Percentiles rank a stretch among this genome's conserved stretches.
These are phyloP conservation scores for Aegilops umbellulata DNA, from an alignment of 176 grass and related monocot species.

Conservation along the genomic window DNA sequence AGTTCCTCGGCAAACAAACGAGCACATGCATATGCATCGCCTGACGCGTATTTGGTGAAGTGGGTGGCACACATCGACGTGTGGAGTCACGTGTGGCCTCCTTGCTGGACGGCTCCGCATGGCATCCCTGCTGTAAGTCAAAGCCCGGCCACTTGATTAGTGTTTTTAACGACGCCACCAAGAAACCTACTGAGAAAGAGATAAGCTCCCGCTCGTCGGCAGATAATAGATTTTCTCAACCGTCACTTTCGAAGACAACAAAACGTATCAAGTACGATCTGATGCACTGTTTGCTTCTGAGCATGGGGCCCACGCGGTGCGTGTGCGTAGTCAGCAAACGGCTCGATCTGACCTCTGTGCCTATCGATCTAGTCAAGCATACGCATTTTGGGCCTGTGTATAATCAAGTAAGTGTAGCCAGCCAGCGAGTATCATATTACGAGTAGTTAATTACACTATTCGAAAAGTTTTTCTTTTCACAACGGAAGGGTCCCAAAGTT, in stretches of 20 bases:
- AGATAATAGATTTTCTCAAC: background rate
- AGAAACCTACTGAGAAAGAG: background rate
- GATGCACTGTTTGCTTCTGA: background rate
- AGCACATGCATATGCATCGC: background rate
- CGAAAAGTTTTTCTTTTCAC: no score
- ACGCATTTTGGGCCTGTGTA: no score
- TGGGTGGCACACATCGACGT: background rate
- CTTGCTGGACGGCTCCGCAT: background rate
- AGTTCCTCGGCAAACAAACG: background rate
- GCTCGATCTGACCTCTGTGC: background rate
- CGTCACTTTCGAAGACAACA: background rate
- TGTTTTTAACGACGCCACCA: background rate
- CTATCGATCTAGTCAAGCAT: no score
- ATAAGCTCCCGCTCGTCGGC: background rate
- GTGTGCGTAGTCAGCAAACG: background rate
- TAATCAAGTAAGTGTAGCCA: no score
- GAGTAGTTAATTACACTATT: no score
- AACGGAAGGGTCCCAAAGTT: no score
- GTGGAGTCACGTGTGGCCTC: slow-evolving; percentile 30
- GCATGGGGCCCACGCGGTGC: background rate
- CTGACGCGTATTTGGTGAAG: background rate
- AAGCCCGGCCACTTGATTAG: background rate
- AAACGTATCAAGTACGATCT: background rate
- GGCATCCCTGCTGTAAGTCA: background rate
- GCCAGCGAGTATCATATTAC: no score